These are phyloP conservation scores for Atkinsonella texensis DNA, from an alignment of 2,329 filamentous ascomycete genomes.

Conservation along the genomic window DNA sequence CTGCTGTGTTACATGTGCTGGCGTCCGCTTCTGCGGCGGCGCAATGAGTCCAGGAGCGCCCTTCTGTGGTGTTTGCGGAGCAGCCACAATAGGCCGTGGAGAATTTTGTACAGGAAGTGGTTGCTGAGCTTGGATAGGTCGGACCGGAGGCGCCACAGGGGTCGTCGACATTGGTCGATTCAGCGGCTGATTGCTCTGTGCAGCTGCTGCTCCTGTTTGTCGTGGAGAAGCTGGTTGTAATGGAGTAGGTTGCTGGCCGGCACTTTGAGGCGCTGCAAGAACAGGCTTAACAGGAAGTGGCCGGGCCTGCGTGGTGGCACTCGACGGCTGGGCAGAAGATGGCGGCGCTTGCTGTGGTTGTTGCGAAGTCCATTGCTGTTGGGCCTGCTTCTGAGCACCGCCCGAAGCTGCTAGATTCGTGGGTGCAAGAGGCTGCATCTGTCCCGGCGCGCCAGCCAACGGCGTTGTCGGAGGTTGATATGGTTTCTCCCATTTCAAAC, in stretches of 20 bases:
- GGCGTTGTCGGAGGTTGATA: constrained; percentile 23
- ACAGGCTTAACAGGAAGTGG: constrained; percentile 17
- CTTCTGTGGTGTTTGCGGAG: constrained; percentile 17
- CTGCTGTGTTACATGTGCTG: constrained; percentile 17
- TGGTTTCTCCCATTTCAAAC: constrained; percentile 30
- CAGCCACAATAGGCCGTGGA: constrained; percentile 21
- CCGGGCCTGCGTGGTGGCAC: constrained; percentile 9
- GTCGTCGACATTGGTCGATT: constrained; percentile 20
- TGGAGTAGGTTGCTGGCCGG: constrained; percentile 23
- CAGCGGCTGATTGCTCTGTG: constrained; percentile 17
- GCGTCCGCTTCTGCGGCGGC: constrained; percentile 21
- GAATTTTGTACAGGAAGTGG: constrained; percentile 6
- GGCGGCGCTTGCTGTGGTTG: constrained; percentile 9
- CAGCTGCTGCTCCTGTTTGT: constrained; percentile 15
- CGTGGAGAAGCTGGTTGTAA: constrained; percentile 22
- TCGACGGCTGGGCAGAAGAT: neutral
- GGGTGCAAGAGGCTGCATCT: constrained; percentile 8
- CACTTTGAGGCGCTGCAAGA: constrained; percentile 22
- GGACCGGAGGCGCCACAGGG: constrained; percentile 21
- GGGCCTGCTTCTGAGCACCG: neutral
- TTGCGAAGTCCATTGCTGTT: constrained; percentile 7
- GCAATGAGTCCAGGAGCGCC: constrained; percentile 11
- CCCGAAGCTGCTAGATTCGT: neutral
- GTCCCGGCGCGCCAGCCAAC: constrained; percentile 7
- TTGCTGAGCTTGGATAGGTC: constrained; percentile 19